Percentiles rank a stretch among this genome's conserved stretches.
Conservation (phyloP, 2,329 filamentous ascomycete genomes). For the Colletotrichum sp. region DNA sequence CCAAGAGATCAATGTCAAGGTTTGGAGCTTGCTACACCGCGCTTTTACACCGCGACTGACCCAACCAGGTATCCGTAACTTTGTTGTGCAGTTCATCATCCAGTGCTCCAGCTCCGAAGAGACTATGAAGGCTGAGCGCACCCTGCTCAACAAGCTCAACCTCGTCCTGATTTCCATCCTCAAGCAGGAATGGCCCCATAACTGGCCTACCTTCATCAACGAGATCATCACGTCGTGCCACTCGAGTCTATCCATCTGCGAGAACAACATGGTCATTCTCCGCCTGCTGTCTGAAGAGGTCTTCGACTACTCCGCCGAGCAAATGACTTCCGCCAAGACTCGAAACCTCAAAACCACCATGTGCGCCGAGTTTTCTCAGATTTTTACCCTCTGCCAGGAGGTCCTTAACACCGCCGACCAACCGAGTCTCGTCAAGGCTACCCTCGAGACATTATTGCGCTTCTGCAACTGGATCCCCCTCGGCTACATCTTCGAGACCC, state of each 20-base stretch:
- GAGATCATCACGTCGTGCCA: conserved; percentile 98
- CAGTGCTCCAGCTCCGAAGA: conserved; percentile 91
- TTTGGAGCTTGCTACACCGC: conserved; percentile 22
- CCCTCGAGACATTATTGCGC: conserved; percentile 89
- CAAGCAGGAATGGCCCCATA: conserved; percentile 99
- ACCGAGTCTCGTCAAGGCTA: conserved; percentile 91
- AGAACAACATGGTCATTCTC: conserved; percentile 99
- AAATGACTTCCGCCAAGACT: conserved; percentile 99
- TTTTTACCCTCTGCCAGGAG: conserved; percentile 97
- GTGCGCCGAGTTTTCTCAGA: conserved; percentile 98
- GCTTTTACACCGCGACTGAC: background rate
- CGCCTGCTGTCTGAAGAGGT: conserved; percentile 96
- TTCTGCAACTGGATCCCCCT: conserved; percentile 99
- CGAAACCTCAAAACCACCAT: conserved; percentile 97
- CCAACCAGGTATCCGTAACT: conserved; percentile 88
- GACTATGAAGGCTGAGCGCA: conserved; percentile 80
- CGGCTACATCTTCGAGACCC: conserved; percentile 98
- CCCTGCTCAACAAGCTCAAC: conserved; percentile 97
- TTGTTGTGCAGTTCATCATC: conserved; percentile 98
- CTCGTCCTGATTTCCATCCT: conserved; percentile 95
- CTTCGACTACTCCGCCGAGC: conserved; percentile 97
- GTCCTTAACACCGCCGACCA: conserved; percentile 90
- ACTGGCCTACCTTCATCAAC: conserved; percentile 99
- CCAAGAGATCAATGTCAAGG: conserved; percentile 96
- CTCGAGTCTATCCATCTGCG: conserved; percentile 94